Conservation (phyloP, 495 filamentous ascomycete species). For the Tuber umbilicatum region DNA sequence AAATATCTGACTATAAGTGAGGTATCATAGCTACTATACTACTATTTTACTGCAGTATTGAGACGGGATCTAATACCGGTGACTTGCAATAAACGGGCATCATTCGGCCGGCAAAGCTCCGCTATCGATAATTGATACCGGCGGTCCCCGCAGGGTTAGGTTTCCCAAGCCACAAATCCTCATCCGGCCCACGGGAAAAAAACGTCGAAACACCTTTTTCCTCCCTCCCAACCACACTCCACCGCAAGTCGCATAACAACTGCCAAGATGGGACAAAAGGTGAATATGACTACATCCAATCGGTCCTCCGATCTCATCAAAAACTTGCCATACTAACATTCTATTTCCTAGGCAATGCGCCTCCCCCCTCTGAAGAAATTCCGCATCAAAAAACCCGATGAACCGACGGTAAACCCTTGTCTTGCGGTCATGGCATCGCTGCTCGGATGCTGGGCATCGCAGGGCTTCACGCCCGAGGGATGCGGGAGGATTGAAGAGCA, state of each 20-base stretch:
- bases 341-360: constrained; percentile 50
- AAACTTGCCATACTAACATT: constrained; percentile 4
- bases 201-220: not conserved
- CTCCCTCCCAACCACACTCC: not conserved
- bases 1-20: not conserved
- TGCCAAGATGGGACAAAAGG: constrained; percentile 33
- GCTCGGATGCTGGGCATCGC: constrained; percentile 87
- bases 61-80: not conserved
- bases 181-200: constrained; percentile 5
- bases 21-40: not conserved
- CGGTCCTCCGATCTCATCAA: not conserved
- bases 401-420: constrained; percentile 69
- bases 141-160: not conserved
- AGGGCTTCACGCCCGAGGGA: constrained; percentile 63
- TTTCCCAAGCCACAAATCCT: not conserved
- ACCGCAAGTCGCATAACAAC: not conserved
- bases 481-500: constrained; percentile 75
- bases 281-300: not conserved
- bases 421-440: constrained; percentile 80
- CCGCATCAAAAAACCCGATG: constrained; percentile 75
- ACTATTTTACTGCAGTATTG: not conserved
- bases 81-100: not conserved
- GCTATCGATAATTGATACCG: not conserved
- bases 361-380: constrained; percentile 81
- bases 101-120: not conserved